A percentile compares a stretch with the other conserved stretches of the same genome.
phyloP scores from a whole-genome alignment of 371 early-diverging fungal species.

The Lichtheimia ramosa region DNA sequence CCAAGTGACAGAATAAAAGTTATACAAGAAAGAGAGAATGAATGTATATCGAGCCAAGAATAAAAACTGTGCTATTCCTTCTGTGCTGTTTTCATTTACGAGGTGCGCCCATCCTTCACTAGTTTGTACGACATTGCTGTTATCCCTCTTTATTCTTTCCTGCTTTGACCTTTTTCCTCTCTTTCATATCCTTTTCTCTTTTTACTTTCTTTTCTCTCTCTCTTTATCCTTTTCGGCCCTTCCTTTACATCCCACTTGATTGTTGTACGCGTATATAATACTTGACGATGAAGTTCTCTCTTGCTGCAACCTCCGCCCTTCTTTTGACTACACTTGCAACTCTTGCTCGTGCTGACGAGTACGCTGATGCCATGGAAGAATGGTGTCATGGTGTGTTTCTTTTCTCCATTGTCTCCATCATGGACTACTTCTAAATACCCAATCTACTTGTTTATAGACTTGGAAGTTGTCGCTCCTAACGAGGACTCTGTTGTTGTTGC shows the following conservation, averaged over 20 bases:
- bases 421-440: neutral
- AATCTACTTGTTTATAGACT: conserved; percentile 4
- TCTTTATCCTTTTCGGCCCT: conserved; percentile 8
- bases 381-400: conserved; percentile 39
- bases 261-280: conserved; percentile 4
- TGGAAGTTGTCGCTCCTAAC: conserved; percentile 15
- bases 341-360: conserved; percentile 36
- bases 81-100: conserved; percentile 7
- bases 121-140: conserved; percentile 19
- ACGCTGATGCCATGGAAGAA: conserved; percentile 41
- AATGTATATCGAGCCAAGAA: neutral
- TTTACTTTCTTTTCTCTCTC: conserved; percentile 10
- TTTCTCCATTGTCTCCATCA: neutral
- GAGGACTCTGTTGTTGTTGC: conserved; percentile 24
- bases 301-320: conserved; percentile 44
- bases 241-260: conserved; percentile 5
- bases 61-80: conserved; percentile 3
- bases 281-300: conserved; percentile 45
- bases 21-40: neutral
- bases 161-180: conserved; percentile 1
- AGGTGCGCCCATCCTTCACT: conserved; percentile 17
- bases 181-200: conserved; percentile 2
- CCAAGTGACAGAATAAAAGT: conserved; percentile 5
- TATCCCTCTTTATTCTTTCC: neutral
- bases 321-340: conserved; percentile 31